A percentile compares a stretch with the other conserved stretches of the same genome.
Conservation (phyloP, 768 basidiomycete genomes). For the Collybiopsis confluens region DNA sequence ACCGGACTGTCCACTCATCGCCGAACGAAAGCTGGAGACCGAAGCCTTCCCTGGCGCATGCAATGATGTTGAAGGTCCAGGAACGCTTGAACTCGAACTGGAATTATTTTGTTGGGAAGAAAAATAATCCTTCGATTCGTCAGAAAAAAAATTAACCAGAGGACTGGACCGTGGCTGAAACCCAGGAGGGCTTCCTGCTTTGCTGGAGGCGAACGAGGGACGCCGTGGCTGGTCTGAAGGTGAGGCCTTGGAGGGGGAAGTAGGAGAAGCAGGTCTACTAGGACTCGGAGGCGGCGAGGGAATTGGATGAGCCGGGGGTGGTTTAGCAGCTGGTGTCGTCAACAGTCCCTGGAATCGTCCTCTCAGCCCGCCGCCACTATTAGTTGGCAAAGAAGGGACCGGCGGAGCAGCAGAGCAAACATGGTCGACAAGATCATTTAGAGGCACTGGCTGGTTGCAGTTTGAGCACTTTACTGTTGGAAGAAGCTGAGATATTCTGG, state of each 20-base stretch:
- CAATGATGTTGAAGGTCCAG: conserved; percentile 9
- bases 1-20: neutral
- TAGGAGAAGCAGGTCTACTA: neutral
- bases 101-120: conserved; percentile 7
- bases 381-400: conserved; percentile 30
- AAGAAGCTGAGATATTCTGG: conserved; percentile 60
- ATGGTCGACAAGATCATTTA: conserved; percentile 75
- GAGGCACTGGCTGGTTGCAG: conserved; percentile 66
- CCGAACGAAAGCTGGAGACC: neutral
- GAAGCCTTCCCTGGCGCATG: neutral
- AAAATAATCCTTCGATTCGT: conserved; percentile 10
- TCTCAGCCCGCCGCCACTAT: conserved; percentile 11
- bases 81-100: conserved; percentile 13
- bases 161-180: conserved; percentile 31
- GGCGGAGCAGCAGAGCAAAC: conserved; percentile 55
- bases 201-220: conserved; percentile 21
- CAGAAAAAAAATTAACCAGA: conserved; percentile 20
- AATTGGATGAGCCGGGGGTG: neutral
- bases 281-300: neutral
- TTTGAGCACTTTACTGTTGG: conserved; percentile 84
- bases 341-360: neutral
- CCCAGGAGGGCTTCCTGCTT: conserved; percentile 26
- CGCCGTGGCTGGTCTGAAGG: conserved; percentile 18
- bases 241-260: conserved; percentile 9
- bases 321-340: neutral